These are phyloP conservation scores for Fusarium vanettenii DNA, from an alignment of 2,329 filamentous ascomycete species.

Conservation along the genomic window DNA sequence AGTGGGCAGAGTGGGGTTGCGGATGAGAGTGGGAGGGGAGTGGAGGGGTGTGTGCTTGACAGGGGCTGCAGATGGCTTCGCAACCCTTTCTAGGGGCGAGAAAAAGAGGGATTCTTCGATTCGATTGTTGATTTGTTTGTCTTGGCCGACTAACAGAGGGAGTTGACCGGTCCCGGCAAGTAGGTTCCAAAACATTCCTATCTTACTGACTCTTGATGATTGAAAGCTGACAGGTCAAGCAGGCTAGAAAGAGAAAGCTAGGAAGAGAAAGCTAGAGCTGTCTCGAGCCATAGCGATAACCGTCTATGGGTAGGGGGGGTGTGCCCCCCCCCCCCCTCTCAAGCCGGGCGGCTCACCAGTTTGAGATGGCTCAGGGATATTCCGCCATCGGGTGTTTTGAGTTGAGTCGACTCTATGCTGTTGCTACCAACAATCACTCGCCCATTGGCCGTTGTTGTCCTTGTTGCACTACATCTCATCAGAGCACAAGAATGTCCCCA, in stretches of 20 bases:
- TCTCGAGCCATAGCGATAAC: slow-evolving; percentile 4
- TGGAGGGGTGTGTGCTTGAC: slow-evolving; percentile 23
- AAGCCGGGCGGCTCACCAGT: slow-evolving; percentile 7
- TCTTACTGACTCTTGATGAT: neutral
- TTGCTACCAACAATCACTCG: slow-evolving; percentile 12
- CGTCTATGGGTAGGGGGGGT: slow-evolving; percentile 8
- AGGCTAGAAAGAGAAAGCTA: neutral
- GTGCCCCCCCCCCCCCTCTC: neutral
- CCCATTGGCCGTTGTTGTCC: slow-evolving; percentile 1
- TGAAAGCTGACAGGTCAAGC: neutral
- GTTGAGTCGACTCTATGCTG: slow-evolving; percentile 30
- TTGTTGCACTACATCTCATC: slow-evolving; percentile 23
- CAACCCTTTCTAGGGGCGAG: slow-evolving; percentile 4
- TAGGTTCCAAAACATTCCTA: neutral
- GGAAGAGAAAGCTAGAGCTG: neutral
- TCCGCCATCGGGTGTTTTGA: slow-evolving; percentile 40
- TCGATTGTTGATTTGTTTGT: neutral
- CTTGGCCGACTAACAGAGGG: neutral
- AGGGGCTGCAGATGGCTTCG: slow-evolving; percentile 7
- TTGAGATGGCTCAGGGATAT: slow-evolving; percentile 37
- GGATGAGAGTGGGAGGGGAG: slow-evolving; percentile 38
- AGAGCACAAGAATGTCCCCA: neutral
- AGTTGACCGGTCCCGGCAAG: neutral
- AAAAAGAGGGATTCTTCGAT: neutral
- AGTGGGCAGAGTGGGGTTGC: slow-evolving; percentile 38